Conservation (phyloP, 116 monocot genomes). For the Zostera marina region DNA sequence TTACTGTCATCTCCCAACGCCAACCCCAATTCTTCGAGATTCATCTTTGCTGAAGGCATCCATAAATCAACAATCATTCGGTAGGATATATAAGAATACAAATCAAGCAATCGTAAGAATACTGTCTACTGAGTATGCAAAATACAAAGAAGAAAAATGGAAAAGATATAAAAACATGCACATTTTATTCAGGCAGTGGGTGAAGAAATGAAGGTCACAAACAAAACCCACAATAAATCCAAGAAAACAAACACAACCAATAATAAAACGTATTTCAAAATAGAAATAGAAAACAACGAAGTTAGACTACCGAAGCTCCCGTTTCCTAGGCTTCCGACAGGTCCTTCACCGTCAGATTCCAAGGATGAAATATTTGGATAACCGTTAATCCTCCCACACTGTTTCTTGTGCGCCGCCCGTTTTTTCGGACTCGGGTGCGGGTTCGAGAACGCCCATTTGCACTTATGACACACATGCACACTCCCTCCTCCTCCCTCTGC, state of each 20-base stretch:
- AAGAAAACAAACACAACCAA: not conserved
- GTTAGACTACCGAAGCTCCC: constrained; percentile 1
- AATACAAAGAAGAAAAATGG: not conserved
- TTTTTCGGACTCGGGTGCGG: constrained; percentile 21
- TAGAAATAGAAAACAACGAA: not conserved
- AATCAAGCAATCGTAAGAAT: not conserved
- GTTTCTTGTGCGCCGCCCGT: constrained; percentile 19
- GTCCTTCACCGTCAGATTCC: not conserved
- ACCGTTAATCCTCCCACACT: constrained; percentile 12
- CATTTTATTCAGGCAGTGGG: not conserved
- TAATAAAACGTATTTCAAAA: not conserved
- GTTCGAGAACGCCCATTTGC: constrained; percentile 20
- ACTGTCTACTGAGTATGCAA: not conserved
- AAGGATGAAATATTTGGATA: not conserved
- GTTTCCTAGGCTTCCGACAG: not conserved
- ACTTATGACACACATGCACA: constrained; percentile 10
- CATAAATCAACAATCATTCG: not conserved
- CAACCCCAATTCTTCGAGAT: not conserved
- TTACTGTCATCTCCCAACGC: not conserved
- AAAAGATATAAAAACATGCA: not conserved
- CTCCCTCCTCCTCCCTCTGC: not conserved
- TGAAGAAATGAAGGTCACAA: not conserved
- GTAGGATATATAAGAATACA: not conserved
- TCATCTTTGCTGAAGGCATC: not conserved
- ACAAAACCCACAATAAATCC: not conserved